Conservation (phyloP, 2,329 filamentous ascomycete genomes). For the Volutella citrinella region DNA sequence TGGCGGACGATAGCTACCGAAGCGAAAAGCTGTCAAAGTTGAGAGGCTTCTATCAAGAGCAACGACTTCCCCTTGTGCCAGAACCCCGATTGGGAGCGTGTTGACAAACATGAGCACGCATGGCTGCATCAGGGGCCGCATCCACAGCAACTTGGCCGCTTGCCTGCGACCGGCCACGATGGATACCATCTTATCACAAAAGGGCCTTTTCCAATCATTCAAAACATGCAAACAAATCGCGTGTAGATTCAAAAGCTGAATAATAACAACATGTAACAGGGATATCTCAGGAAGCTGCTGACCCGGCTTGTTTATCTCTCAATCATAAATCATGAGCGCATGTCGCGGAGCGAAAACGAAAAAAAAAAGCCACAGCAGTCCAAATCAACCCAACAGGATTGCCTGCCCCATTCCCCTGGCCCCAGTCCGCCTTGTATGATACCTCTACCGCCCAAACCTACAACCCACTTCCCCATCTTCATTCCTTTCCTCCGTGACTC, state of each 20-base stretch:
- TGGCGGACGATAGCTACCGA: too few relatives aligned
- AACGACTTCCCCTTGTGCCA: too few relatives aligned
- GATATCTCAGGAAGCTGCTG: conserved; percentile 22
- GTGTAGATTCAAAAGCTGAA: neutral
- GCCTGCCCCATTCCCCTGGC: conserved; percentile 11
- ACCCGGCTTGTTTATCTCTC: conserved; percentile 25
- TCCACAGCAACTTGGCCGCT: too few relatives aligned
- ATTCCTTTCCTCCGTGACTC: conserved; percentile 5
- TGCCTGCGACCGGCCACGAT: too few relatives aligned
- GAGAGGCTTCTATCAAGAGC: too few relatives aligned
- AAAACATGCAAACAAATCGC: conserved; percentile 6
- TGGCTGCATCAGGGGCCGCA: too few relatives aligned
- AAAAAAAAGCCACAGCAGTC: conserved; percentile 15
- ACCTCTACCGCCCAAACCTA: conserved; percentile 11
- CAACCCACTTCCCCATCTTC: conserved; percentile 5
- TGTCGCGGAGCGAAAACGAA: conserved; percentile 17
- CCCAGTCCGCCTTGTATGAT: too few relatives aligned
- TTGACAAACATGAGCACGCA: too few relatives aligned
- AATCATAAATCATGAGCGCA: conserved; percentile 27
- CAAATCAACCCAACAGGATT: conserved; percentile 6
- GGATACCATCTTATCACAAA: too few relatives aligned
- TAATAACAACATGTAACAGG: conserved; percentile 9
- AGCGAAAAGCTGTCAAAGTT: too few relatives aligned
- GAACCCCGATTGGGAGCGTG: too few relatives aligned
- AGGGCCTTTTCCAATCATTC: too few relatives aligned